phyloP scores from a whole-genome alignment of 1,139 yeast species.

The Scheffersomyces illinoinensis region DNA sequence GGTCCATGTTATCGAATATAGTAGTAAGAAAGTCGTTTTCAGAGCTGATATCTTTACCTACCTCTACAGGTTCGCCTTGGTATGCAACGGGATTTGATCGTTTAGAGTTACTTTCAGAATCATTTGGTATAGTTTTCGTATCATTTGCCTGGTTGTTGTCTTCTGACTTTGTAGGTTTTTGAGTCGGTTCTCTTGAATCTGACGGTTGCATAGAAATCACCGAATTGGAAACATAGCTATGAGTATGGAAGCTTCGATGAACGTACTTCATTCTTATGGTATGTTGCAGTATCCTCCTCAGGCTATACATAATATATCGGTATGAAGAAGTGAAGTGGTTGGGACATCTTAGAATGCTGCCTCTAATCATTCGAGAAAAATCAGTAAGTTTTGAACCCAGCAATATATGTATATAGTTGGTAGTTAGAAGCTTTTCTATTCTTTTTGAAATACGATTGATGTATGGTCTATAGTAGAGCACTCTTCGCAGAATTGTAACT shows the following conservation, averaged over 20 bases:
- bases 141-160: not conserved
- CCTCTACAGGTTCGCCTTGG: not conserved
- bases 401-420: not conserved
- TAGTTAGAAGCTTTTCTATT: not conserved
- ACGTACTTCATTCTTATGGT: not conserved
- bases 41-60: not conserved
- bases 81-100: not conserved
- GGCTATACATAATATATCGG: not conserved
- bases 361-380: not conserved
- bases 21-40: slow-evolving; percentile 13
- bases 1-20: slow-evolving; percentile 43
- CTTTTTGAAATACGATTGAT: not conserved
- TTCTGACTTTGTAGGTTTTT: not conserved
- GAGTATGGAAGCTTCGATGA: not conserved
- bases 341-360: not conserved
- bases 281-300: not conserved
- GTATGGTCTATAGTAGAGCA: not conserved
- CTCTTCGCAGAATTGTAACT: not conserved
- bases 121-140: not conserved
- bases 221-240: not conserved
- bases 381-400: not conserved
- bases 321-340: not conserved
- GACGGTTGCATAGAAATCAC: not conserved
- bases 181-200: not conserved
- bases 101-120: not conserved